Evolutionary conservation across 176 grass and related monocot species (phyloP).

Genomic region (Dendrocalamus sinicus): DNA sequence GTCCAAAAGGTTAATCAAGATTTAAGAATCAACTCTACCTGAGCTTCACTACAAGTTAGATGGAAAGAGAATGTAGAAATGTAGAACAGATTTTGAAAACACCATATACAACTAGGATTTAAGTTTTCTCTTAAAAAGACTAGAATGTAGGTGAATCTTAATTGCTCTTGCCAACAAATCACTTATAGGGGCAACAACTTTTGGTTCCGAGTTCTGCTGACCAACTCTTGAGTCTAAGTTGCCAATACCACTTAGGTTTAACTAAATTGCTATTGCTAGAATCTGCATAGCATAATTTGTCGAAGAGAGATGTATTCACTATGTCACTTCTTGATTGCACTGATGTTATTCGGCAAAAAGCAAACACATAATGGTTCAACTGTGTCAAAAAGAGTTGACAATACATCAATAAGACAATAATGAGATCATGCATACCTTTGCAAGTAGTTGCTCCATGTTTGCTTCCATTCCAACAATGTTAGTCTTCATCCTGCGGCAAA

Average conservation of each 20-base stretch:
- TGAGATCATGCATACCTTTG: slow-evolving; percentile 59
- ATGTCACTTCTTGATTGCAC: slow-evolving; percentile 95
- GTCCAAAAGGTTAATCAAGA: slow-evolving; percentile 24
- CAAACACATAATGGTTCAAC: slow-evolving; percentile 22
- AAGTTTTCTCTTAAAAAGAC: slow-evolving; percentile 2
- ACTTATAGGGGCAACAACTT: slow-evolving; percentile 12
- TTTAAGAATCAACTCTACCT: not conserved
- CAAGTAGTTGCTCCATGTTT: slow-evolving; percentile 94
- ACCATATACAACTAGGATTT: slow-evolving; percentile 2
- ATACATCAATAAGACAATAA: slow-evolving; percentile 33
- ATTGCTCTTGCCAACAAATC: not conserved
- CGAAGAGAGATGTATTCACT: slow-evolving; percentile 93
- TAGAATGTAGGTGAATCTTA: not conserved
- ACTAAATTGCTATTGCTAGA: no score
- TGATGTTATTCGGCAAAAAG: slow-evolving; percentile 72
- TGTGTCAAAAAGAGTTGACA: not conserved
- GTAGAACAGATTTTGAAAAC: not conserved
- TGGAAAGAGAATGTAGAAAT: slow-evolving; percentile 18
- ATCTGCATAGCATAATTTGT: slow-evolving; percentile 42
- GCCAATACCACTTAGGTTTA: not conserved
- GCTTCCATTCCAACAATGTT: slow-evolving; percentile 95
- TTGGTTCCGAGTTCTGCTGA: not conserved
- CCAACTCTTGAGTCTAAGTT: not conserved
- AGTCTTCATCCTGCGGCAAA: slow-evolving; percentile 85
- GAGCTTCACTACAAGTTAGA: slow-evolving; percentile 17